Percentiles rank a stretch among this genome's conserved stretches.
Evolutionary conservation across 768 basidiomycete genomes (phyloP).

Genomic region (Boletus rex-veris): DNA sequence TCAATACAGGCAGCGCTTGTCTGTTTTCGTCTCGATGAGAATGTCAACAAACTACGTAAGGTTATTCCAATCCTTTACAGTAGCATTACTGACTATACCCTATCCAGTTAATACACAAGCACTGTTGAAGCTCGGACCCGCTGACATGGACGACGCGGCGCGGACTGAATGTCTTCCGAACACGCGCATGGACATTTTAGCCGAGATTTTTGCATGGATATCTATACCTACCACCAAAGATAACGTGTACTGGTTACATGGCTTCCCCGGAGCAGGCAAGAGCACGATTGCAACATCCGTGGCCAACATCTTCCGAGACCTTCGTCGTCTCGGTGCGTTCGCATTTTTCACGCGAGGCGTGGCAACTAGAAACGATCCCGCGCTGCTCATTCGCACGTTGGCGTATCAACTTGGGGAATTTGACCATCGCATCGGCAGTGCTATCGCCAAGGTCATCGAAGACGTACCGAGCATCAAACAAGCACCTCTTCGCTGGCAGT

Average conservation of each 20-base stretch:
- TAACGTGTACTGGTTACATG: slow-evolving; percentile 34
- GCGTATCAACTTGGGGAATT: slow-evolving; percentile 35
- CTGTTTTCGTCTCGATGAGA: slow-evolving; percentile 29
- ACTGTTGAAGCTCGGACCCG: slow-evolving; percentile 25
- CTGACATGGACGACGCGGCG: slow-evolving; percentile 27
- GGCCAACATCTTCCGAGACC: slow-evolving; percentile 31
- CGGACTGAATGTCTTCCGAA: slow-evolving; percentile 30
- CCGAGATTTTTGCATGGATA: slow-evolving; percentile 25
- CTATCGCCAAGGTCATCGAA: slow-evolving; percentile 25
- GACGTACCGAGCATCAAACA: slow-evolving; percentile 30
- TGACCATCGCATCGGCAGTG: slow-evolving; percentile 27
- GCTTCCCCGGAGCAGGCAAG: slow-evolving; percentile 36
- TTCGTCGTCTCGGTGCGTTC: slow-evolving; percentile 36
- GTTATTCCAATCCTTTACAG: neutral
- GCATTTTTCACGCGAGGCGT: slow-evolving; percentile 34
- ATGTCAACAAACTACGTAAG: slow-evolving; percentile 25
- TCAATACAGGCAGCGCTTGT: slow-evolving; percentile 24
- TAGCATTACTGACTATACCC: neutral
- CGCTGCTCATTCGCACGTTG: slow-evolving; percentile 31
- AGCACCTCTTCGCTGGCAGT: slow-evolving; percentile 29
- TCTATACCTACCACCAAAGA: slow-evolving; percentile 14
- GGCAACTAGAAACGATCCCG: slow-evolving; percentile 28
- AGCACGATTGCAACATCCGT: slow-evolving; percentile 36
- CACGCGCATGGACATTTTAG: slow-evolving; percentile 30
- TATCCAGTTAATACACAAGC: slow-evolving; percentile 19